phyloP scores from a whole-genome alignment of 2,329 filamentous ascomycete species.

The Stachybotrys echinatus region DNA sequence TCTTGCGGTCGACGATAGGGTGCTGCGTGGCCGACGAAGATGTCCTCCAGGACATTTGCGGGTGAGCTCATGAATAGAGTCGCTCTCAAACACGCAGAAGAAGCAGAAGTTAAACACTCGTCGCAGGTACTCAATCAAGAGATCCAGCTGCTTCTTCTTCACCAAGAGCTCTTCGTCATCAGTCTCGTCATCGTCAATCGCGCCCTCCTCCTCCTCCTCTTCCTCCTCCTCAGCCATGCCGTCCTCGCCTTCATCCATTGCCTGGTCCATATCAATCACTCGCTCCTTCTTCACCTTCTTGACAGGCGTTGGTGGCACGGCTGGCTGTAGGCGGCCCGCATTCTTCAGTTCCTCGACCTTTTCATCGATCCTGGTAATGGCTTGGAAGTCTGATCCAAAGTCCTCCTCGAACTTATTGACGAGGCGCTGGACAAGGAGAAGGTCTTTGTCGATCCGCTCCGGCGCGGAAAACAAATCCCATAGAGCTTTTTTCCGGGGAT shows the following conservation, averaged over 20 bases:
- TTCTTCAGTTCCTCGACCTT: constrained; percentile 75
- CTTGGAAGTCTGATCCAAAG: constrained; percentile 71
- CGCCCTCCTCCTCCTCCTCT: constrained; percentile 77
- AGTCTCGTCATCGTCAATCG: constrained; percentile 75
- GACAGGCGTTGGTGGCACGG: constrained; percentile 40
- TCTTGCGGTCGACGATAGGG: constrained; percentile 76
- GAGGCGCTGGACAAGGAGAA: constrained; percentile 75
- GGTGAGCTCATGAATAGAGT: constrained; percentile 92
- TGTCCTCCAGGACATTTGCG: constrained; percentile 97
- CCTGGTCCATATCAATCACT: constrained; percentile 55
- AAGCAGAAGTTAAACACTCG: constrained; percentile 99
- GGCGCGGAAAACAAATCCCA: constrained; percentile 97
- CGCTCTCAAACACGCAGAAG: constrained; percentile 98
- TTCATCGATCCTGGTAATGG: constrained; percentile 75
- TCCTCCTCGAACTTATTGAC: constrained; percentile 82
- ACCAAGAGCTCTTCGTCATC: constrained; percentile 85
- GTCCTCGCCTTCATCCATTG: constrained; percentile 59
- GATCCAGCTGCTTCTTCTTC: constrained; percentile 95
- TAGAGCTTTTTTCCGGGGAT: constrained; percentile 87
- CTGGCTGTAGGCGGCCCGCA: constrained; percentile 71
- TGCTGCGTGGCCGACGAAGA: constrained; percentile 82
- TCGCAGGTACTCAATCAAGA: constrained; percentile 93
- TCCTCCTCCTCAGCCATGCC: constrained; percentile 69
- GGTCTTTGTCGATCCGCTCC: constrained; percentile 86
- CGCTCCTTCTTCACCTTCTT: constrained; percentile 60